Evolutionary conservation across 495 filamentous ascomycete species (phyloP).

Genomic region (Hyaloscypha hepaticicola): DNA sequence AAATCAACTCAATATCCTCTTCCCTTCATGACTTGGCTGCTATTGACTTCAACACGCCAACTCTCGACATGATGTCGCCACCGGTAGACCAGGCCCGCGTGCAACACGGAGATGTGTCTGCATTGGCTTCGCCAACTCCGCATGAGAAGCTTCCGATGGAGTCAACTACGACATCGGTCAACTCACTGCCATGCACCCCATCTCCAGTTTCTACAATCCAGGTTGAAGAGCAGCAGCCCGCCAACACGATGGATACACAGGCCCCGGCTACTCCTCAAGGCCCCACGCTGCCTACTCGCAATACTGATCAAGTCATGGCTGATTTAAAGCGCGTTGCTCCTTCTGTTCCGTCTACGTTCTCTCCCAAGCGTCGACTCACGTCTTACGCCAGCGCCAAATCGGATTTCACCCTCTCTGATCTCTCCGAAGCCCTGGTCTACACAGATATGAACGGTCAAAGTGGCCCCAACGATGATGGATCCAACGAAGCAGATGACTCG

Average conservation of each 20-base stretch:
- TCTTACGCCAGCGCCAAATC: background rate
- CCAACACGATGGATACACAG: background rate
- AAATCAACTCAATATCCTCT: background rate
- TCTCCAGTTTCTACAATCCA: background rate
- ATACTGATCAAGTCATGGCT: constrained; percentile 29
- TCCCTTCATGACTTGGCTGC: background rate
- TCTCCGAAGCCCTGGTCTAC: background rate
- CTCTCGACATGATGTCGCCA: background rate
- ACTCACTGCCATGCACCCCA: background rate
- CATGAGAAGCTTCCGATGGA: background rate
- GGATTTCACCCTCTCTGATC: background rate
- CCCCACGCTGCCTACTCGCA: constrained; percentile 23
- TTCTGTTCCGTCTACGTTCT: background rate
- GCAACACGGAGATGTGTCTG: background rate
- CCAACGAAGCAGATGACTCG: constrained; percentile 34
- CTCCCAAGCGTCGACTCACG: background rate
- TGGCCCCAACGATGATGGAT: constrained; percentile 5
- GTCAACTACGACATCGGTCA: background rate
- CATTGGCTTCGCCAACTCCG: background rate
- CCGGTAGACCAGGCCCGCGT: background rate
- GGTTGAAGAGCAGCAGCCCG: background rate
- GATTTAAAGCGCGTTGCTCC: constrained; percentile 23
- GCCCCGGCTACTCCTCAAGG: background rate
- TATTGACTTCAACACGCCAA: background rate
- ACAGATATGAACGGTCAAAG: background rate